These are phyloP conservation scores for Geotrichum siamense DNA, from an alignment of 1,139 yeast species.

Conservation along the genomic window DNA sequence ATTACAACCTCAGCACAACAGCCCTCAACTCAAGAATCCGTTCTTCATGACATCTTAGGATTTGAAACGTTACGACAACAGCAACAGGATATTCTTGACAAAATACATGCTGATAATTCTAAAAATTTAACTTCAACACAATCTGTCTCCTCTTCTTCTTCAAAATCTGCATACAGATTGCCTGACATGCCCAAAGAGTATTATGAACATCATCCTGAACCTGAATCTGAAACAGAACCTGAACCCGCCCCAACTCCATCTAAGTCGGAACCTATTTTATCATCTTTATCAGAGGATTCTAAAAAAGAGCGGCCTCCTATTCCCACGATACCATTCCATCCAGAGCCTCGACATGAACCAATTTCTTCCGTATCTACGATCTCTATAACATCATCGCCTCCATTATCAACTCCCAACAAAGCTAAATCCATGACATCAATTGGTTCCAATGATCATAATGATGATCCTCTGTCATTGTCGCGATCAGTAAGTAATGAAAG, in stretches of 20 bases:
- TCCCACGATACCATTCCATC: not conserved
- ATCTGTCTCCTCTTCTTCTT: not conserved
- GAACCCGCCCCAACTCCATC: not conserved
- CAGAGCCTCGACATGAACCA: not conserved
- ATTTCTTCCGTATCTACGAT: not conserved
- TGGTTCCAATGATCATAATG: not conserved
- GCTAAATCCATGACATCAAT: not conserved
- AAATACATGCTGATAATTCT: not conserved
- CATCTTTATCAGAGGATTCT: not conserved
- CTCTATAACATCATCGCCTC: not conserved
- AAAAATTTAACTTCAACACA: not conserved
- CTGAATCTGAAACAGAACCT: not conserved
- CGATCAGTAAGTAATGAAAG: not conserved
- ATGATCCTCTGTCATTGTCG: conserved; percentile 3
- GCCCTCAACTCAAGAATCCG: too few relatives aligned
- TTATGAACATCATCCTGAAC: not conserved
- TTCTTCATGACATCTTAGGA: too few relatives aligned
- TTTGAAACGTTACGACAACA: not conserved
- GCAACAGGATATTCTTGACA: not conserved
- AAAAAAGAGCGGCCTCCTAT: not conserved
- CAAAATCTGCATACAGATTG: not conserved
- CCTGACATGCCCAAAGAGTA: not conserved
- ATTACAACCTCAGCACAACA: too few relatives aligned
- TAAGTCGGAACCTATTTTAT: not conserved
- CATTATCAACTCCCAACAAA: not conserved